Evolutionary conservation across 2,329 filamentous ascomycete genomes (phyloP), one percentile per base, ranked within the genome.

Genomic region (Colletotrichum coccodes): DNA sequence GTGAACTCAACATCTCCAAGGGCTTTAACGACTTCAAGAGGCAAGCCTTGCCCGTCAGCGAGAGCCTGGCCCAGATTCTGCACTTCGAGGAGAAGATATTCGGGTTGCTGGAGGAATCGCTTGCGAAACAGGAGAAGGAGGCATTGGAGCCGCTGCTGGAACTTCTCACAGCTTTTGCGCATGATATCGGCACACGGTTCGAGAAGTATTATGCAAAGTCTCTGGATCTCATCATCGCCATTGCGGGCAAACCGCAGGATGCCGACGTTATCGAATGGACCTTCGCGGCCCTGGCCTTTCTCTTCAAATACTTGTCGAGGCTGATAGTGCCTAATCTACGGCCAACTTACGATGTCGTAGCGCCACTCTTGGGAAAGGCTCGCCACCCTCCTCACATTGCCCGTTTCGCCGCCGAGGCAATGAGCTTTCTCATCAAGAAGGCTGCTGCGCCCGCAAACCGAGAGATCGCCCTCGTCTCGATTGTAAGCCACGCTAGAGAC

Each of bases 261-360:
- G 91, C 93, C 30, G 93, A 95, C 71, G 94, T 97, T n/a, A 93
- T 98, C 58, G 96, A 99, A 82, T 98, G 95, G 95, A 95, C 94
- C 58, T 99, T 99, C 81, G 94, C 92, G 14, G 95, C 94, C 73
- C 85, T 99, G 64, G 94, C 96, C 52, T 99, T 97, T 85, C 85
- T 98, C 46, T 98, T 99, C 88, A 99, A 99, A 78, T 98, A 98
- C 76, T 88, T 99, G 6, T 97, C 94, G 2, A 91, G 94, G 71
- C 87, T 98, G 0, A 82, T 99, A 26, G 92, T 96, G 0, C 92
- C 94, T 4, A 93, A 99, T 76, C 82, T 99, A 71, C 87, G 93
- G 70, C 94, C 95, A 53, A 91, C 97, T 2, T 95, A 94, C 77
- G 89, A 94, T 75, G 89, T 96, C 60, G 90, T 99, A 83, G 88